These are phyloP conservation scores for Exophiala viscosa DNA, from an alignment of 2,329 filamentous ascomycete genomes.

Conservation along the genomic window DNA sequence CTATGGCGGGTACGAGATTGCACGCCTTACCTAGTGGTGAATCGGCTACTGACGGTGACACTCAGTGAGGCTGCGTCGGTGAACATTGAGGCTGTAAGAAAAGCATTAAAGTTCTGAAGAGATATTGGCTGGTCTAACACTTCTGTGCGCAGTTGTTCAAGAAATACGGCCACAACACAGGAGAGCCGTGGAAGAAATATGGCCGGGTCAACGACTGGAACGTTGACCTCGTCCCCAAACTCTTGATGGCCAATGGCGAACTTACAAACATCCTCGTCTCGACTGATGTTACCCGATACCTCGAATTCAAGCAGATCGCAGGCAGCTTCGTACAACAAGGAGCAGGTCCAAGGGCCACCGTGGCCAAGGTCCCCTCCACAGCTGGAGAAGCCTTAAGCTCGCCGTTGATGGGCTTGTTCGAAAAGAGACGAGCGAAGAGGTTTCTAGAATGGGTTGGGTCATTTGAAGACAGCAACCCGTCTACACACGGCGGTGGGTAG, in stretches of 20 bases:
- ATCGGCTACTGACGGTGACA: constrained; percentile 18
- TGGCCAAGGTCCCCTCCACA: constrained; percentile 95
- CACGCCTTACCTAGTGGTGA: constrained; percentile 19
- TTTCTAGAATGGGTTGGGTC: constrained; percentile 94
- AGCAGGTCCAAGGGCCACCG: constrained; percentile 73
- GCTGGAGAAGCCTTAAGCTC: constrained; percentile 85
- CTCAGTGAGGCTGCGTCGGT: constrained; percentile 86
- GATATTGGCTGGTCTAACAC: constrained; percentile 5
- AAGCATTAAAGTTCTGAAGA: neutral
- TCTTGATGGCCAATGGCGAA: constrained; percentile 97
- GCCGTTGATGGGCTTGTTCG: constrained; percentile 92
- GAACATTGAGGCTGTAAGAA: constrained; percentile 83
- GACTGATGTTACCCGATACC: constrained; percentile 83
- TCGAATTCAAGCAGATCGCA: constrained; percentile 91
- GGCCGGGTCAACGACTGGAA: constrained; percentile 98
- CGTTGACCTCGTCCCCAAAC: constrained; percentile 96
- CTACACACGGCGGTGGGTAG: constrained; percentile 78
- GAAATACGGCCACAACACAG: constrained; percentile 79
- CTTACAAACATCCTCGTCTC: constrained; percentile 97
- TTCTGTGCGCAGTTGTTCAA: constrained; percentile 73
- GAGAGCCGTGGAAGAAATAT: constrained; percentile 97
- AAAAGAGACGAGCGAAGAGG: constrained; percentile 94
- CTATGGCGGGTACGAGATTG: constrained; percentile 79
- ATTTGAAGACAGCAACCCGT: constrained; percentile 76
- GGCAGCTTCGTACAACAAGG: constrained; percentile 96